Evolutionary conservation across 192 early-diverging fungal species (phyloP).

Genomic region (Entrophospora sp.): DNA sequence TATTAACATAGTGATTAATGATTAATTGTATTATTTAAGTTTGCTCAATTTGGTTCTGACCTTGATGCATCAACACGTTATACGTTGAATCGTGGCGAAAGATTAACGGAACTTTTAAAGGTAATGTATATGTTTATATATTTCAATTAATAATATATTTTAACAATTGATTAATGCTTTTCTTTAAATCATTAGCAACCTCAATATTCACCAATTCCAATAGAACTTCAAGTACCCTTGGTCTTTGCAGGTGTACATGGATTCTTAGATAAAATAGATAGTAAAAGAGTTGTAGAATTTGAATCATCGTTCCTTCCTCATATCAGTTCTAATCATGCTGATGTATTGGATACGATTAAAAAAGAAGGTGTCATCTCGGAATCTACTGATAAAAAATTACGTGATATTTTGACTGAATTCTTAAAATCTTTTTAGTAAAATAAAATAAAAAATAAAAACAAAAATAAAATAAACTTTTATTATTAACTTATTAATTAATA

Average conservation of each 20-base stretch:
- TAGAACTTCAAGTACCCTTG: constrained; percentile 96
- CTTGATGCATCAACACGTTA: constrained; percentile 99
- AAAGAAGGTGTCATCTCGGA: constrained; percentile 80
- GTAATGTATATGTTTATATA: not conserved
- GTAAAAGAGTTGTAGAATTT: constrained; percentile 87
- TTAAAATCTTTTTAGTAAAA: constrained; percentile 67
- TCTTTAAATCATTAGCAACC: constrained; percentile 54
- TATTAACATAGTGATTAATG: no score
- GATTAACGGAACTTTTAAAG: constrained; percentile 97
- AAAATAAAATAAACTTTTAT: no score
- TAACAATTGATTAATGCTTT: not conserved
- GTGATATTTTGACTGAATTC: constrained; percentile 69
- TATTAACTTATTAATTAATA: no score
- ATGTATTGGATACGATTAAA: constrained; percentile 84
- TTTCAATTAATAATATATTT: not conserved
- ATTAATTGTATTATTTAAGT: constrained; percentile 30
- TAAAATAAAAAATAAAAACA: not conserved
- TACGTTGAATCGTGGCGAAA: constrained; percentile 99
- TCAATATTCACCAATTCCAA: constrained; percentile 92
- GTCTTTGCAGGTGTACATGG: constrained; percentile 99
- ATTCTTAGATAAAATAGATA: constrained; percentile 97
- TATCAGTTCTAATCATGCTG: constrained; percentile 81
- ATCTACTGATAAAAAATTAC: constrained; percentile 89
- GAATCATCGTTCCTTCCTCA: constrained; percentile 85
- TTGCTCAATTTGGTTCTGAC: constrained; percentile 99